Evolutionary conservation across 768 basidiomycete genomes (phyloP).

Genomic region (Sarcodon sp.): DNA sequence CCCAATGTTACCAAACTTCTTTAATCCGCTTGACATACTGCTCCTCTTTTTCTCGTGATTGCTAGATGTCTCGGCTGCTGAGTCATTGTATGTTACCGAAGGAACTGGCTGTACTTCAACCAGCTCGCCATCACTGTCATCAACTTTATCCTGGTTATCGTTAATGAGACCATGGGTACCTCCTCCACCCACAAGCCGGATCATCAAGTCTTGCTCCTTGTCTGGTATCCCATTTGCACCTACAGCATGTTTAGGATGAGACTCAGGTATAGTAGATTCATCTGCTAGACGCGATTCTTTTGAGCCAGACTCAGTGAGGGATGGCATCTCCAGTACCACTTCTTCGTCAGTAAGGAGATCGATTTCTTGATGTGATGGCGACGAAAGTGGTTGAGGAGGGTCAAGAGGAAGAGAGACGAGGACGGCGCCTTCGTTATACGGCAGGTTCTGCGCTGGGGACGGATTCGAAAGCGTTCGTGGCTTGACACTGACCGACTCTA

Average conservation of each 20-base stretch:
- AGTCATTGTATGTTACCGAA: conserved; percentile 21
- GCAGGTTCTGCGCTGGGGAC: background rate
- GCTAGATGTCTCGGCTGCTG: conserved; percentile 13
- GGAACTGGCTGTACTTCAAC: conserved; percentile 17
- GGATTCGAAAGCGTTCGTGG: background rate
- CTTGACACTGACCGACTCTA: background rate
- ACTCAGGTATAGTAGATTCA: background rate
- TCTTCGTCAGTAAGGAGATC: background rate
- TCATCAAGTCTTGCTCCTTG: conserved; percentile 23
- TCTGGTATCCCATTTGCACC: conserved; percentile 8
- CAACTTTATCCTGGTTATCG: conserved; percentile 16
- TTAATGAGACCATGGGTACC: conserved; percentile 26
- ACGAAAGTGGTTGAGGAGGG: background rate
- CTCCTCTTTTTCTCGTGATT: conserved; percentile 47
- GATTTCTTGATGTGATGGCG: background rate
- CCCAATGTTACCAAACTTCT: conserved; percentile 33
- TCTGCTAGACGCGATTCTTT: background rate
- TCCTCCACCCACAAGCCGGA: conserved; percentile 48
- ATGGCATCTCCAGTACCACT: background rate
- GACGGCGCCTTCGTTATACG: background rate
- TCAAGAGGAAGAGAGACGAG: background rate
- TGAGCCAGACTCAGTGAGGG: background rate
- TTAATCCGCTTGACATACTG: conserved; percentile 35
- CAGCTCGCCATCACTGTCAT: conserved; percentile 17
- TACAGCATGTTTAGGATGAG: background rate